Percentiles rank a stretch among this genome's conserved stretches.
These are phyloP conservation scores for Meredithiella fracta DNA, from an alignment of 2,329 filamentous ascomycete genomes.

Conservation along the genomic window DNA sequence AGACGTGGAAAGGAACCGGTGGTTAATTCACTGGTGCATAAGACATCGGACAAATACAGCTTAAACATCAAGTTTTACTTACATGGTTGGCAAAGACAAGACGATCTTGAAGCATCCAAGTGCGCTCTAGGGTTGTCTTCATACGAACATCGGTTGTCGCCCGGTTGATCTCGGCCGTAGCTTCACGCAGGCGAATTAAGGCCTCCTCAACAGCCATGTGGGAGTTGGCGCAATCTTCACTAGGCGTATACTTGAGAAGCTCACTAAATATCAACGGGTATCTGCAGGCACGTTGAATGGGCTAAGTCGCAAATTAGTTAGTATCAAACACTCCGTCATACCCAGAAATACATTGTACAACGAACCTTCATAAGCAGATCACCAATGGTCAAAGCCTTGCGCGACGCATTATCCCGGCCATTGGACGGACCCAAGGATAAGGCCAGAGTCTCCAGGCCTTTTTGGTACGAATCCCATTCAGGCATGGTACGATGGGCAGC, in stretches of 20 bases:
- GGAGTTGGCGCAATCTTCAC: slow-evolving; percentile 67
- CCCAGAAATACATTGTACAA: not conserved
- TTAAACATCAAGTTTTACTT: slow-evolving; percentile 19
- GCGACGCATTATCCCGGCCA: slow-evolving; percentile 42
- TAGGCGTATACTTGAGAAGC: slow-evolving; percentile 65
- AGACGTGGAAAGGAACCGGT: not conserved
- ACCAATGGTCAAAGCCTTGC: slow-evolving; percentile 63
- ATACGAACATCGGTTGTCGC: slow-evolving; percentile 62
- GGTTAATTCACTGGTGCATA: not conserved
- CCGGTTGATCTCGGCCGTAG: slow-evolving; percentile 64
- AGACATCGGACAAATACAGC: no score
- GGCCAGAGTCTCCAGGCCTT: slow-evolving; percentile 69
- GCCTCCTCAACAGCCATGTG: slow-evolving; percentile 66
- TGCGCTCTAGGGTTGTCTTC: slow-evolving; percentile 58
- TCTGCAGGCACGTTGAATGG: slow-evolving; percentile 80
- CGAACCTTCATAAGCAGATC: slow-evolving; percentile 79
- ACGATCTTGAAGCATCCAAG: slow-evolving; percentile 70
- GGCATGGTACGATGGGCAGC: slow-evolving; percentile 50
- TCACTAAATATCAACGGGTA: slow-evolving; percentile 80
- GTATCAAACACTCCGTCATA: not conserved
- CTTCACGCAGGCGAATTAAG: slow-evolving; percentile 53
- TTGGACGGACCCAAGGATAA: slow-evolving; percentile 58
- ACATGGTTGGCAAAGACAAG: slow-evolving; percentile 60
- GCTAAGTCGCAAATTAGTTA: slow-evolving; percentile 34
- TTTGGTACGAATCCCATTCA: slow-evolving; percentile 66